Base-by-base conservation (phyloP, 352 stramenopile genomes). In the Globisporangium solare region DNA sequence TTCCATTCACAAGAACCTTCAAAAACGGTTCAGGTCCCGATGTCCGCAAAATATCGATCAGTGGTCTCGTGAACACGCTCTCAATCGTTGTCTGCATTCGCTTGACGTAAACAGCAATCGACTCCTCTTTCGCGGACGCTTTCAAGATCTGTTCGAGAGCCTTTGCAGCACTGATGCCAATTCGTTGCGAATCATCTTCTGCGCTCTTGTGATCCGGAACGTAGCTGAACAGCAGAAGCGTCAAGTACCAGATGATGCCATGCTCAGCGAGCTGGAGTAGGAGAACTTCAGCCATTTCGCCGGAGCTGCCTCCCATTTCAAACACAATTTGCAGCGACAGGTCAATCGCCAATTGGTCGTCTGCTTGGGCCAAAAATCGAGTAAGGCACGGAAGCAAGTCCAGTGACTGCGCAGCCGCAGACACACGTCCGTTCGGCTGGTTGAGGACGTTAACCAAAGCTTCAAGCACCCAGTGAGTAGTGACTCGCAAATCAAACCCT, bases 1-100 rank as follows among this genome's bases (percentile, higher is more conserved):
- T 77, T 67, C 92, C 83, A 51, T 69, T 80, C 13, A 76, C 71
- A 21, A 94, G 60, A 18, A 92, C 77, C 37, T 85, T 68, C 50
- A 94, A 60, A 58, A 94, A 87, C 51, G 76, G 77, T 21, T 83
- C 66, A 12, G 82, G 73, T 2, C 83, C 83, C 1, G 66, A 74
- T 48, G 72, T 76, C 45, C 72, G 67, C 51, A 94, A 62, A 54
- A 89, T 83, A 42, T 91, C 80, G 8, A 94, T 83, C 43, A 94
- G 53, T 18, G 85, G 76, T 22, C 69, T 67, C 6, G 85, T 94
- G 58, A 94, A 94, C 18, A 94, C 63, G 40, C 72, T 84, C 56
- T 93, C 83, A 54, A 94, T 94, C 47, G 85, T 94, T 32, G 71
- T 69, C 51, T 94, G 85, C 80, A 94, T 91, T 31, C 73, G 70